These are phyloP conservation scores for Fusarium incarnatum DNA, from an alignment of 2,329 filamentous ascomycete species.

Conservation along the genomic window DNA sequence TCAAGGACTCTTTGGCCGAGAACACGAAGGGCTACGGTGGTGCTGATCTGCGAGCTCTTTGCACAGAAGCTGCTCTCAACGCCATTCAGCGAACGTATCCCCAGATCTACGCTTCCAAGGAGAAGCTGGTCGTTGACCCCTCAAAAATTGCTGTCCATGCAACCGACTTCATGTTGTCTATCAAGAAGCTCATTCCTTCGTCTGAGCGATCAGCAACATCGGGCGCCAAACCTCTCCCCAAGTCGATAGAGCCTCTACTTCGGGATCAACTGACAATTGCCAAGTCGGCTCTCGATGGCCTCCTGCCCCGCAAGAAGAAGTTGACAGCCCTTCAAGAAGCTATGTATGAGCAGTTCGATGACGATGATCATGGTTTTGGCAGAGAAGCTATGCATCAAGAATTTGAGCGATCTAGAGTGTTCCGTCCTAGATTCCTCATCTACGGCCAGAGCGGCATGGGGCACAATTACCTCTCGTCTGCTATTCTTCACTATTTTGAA, in stretches of 20 bases:
- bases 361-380: conserved; percentile 84
- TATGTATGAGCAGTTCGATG: conserved; percentile 86
- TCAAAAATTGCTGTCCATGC: conserved; percentile 86
- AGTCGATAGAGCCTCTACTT: conserved; percentile 83
- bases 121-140: conserved; percentile 90
- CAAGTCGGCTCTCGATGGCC: conserved; percentile 74
- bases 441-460: conserved; percentile 90
- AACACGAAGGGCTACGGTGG: conserved; percentile 96
- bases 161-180: conserved; percentile 96
- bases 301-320: conserved; percentile 87
- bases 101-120: conserved; percentile 91
- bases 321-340: conserved; percentile 93
- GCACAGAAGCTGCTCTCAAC: conserved; percentile 95
- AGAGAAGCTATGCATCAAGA: conserved; percentile 80
- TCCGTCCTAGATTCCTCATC: conserved; percentile 87
- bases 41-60: conserved; percentile 92
- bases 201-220: conserved; percentile 91
- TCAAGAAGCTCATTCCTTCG: conserved; percentile 96
- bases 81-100: conserved; percentile 95
- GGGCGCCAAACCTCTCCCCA: conserved; percentile 82
- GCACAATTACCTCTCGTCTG: conserved; percentile 87
- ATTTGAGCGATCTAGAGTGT: conserved; percentile 89
- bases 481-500: conserved; percentile 90
- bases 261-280: conserved; percentile 78
- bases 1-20: conserved; percentile 86